phyloP scores from a whole-genome alignment of 129 eudicot genomes.

The Flaveria brownii region DNA sequence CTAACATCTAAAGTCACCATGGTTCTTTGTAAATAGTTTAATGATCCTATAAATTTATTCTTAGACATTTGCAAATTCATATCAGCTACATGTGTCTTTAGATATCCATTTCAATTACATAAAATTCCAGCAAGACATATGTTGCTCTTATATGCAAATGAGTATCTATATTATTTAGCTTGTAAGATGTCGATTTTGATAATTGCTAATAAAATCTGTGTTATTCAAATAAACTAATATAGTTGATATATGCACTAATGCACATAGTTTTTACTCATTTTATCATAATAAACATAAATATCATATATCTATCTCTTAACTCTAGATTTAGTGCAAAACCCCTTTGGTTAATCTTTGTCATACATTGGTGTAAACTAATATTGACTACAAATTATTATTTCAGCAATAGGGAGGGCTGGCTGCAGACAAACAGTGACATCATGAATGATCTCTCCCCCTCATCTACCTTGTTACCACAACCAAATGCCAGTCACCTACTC shows the following conservation, averaged over 20 bases:
- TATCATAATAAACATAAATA: not conserved
- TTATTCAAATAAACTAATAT: not conserved
- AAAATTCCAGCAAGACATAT: not conserved
- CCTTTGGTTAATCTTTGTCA: not conserved
- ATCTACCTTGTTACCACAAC: constrained; percentile 46
- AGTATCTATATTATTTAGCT: not conserved
- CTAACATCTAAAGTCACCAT: not conserved
- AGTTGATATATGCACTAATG: not conserved
- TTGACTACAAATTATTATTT: not conserved
- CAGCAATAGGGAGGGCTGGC: constrained; percentile 73
- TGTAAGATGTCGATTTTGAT: not conserved
- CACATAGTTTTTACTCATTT: not conserved
- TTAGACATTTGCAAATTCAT: not conserved
- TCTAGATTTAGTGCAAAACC: not conserved
- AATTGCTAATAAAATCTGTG: not conserved
- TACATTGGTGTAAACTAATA: constrained; percentile 9
- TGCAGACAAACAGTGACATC: constrained; percentile 43
- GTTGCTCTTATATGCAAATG: not conserved
- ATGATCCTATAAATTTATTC: too few relatives aligned
- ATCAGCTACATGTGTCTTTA: not conserved
- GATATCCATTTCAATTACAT: too few relatives aligned
- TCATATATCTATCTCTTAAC: not conserved
- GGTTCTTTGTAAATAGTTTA: not conserved
- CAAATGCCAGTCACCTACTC: constrained; percentile 35
- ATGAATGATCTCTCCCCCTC: constrained; percentile 49